phyloP scores from a whole-genome alignment of 306 rosid species.

The Fagus sylvatica region DNA sequence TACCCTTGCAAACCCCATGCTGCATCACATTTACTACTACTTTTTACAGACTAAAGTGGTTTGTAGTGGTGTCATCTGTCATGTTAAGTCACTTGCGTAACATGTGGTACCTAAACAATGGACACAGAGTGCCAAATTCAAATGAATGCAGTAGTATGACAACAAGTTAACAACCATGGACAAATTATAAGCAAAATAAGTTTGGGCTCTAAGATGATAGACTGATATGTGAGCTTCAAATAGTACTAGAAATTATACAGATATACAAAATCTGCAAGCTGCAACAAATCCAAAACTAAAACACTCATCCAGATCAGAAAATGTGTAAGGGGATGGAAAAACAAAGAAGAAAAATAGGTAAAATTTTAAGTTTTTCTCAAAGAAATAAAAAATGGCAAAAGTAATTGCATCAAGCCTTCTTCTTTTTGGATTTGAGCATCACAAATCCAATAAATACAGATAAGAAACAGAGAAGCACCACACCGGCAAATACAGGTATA shows the following conservation, averaged over 20 bases:
- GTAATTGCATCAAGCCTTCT: constrained; percentile 53
- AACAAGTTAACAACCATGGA: background rate
- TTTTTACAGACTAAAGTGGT: too few relatives aligned
- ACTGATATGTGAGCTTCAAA: background rate
- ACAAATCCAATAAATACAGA: constrained; percentile 73
- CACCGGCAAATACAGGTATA: constrained; percentile 74
- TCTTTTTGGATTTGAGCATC: constrained; percentile 93
- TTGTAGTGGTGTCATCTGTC: too few relatives aligned
- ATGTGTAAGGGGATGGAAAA: background rate
- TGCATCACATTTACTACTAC: too few relatives aligned
- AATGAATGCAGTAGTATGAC: background rate
- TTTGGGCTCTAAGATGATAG: background rate
- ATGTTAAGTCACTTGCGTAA: too few relatives aligned
- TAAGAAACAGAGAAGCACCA: constrained; percentile 73
- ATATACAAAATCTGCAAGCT: background rate
- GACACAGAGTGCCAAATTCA: background rate
- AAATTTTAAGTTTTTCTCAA: background rate
- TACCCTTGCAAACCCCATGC: too few relatives aligned
- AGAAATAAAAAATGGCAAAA: background rate
- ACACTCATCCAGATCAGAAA: background rate
- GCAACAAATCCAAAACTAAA: background rate
- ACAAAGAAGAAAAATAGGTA: background rate
- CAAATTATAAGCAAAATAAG: background rate
- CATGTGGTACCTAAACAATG: background rate
- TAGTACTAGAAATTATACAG: background rate